These are phyloP conservation scores for Colletotrichum coccodes DNA, from an alignment of 2,329 filamentous ascomycete species.

Conservation along the genomic window DNA sequence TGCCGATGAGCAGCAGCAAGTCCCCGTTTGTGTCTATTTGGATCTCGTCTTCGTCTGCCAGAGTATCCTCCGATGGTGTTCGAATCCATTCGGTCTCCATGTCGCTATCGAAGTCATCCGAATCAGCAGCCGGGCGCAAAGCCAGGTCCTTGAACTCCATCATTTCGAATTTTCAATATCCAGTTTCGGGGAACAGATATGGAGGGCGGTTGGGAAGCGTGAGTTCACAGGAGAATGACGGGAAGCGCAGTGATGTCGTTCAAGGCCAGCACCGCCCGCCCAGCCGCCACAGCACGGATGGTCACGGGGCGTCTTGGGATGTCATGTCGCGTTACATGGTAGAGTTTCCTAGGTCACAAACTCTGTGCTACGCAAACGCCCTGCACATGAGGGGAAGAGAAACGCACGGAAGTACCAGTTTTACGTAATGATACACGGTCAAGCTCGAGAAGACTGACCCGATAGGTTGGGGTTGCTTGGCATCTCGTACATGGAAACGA, in stretches of 20 bases:
- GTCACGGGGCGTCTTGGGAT: slow-evolving; percentile 17
- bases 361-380: not conserved
- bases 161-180: not conserved
- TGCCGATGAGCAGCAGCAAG: not conserved
- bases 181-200: not conserved
- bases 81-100: slow-evolving; percentile 23
- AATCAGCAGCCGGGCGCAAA: not conserved
- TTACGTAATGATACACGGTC: slow-evolving; percentile 31
- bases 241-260: not conserved
- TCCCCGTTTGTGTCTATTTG: slow-evolving; percentile 21
- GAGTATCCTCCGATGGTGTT: slow-evolving; percentile 10
- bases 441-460: not conserved
- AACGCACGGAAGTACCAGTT: slow-evolving; percentile 26
- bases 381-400: slow-evolving; percentile 17
- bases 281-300: not conserved
- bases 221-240: not conserved
- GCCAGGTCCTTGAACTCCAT: slow-evolving; percentile 10
- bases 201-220: not conserved
- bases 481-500: slow-evolving; percentile 27
- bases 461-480: slow-evolving; percentile 23
- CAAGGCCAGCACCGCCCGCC: not conserved
- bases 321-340: not conserved
- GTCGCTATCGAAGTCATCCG: slow-evolving; percentile 7
- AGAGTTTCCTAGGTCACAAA: slow-evolving; percentile 19
- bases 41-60: slow-evolving; percentile 11